A percentile compares a stretch with the other conserved stretches of the same genome.
These are phyloP conservation scores for Trichoderma asperellum DNA, from an alignment of 2,329 filamentous ascomycete species.

Conservation along the genomic window DNA sequence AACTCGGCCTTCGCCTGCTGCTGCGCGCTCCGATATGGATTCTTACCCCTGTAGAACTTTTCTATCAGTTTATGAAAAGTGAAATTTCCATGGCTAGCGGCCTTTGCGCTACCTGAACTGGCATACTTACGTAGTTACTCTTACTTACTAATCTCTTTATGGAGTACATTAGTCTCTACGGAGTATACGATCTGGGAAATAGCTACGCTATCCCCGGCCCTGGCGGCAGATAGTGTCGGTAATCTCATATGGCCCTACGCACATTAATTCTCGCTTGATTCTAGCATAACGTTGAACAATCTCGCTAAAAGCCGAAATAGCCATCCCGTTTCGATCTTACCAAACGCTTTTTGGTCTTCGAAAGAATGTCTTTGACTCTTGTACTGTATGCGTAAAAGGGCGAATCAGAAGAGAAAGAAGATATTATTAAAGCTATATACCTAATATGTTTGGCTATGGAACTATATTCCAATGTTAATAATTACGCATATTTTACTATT, in stretches of 20 bases:
- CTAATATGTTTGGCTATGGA: not conserved
- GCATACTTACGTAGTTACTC: not conserved
- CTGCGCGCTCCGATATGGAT: not conserved
- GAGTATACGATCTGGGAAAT: not conserved
- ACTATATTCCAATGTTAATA: not conserved
- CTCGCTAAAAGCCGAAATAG: not conserved
- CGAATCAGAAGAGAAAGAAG: not conserved
- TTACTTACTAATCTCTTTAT: not conserved
- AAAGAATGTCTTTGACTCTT: not conserved
- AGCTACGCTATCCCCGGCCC: not conserved
- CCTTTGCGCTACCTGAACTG: not conserved
- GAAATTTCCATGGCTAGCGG: not conserved
- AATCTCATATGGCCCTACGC: not conserved
- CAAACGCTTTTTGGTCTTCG: not conserved
- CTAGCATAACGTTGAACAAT: not conserved
- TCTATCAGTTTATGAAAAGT: not conserved
- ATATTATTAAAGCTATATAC: not conserved
- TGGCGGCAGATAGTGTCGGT: not conserved
- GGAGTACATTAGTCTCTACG: not conserved
- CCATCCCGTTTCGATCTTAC: not conserved
- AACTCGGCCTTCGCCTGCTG: not conserved
- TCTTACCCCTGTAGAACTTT: not conserved
- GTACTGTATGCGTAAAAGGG: not conserved
- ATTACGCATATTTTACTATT: not conserved
- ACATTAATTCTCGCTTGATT: not conserved